Evolutionary conservation across 2,329 filamentous ascomycete genomes (phyloP).

Genomic region (Raffaelea deltoideospora): DNA sequence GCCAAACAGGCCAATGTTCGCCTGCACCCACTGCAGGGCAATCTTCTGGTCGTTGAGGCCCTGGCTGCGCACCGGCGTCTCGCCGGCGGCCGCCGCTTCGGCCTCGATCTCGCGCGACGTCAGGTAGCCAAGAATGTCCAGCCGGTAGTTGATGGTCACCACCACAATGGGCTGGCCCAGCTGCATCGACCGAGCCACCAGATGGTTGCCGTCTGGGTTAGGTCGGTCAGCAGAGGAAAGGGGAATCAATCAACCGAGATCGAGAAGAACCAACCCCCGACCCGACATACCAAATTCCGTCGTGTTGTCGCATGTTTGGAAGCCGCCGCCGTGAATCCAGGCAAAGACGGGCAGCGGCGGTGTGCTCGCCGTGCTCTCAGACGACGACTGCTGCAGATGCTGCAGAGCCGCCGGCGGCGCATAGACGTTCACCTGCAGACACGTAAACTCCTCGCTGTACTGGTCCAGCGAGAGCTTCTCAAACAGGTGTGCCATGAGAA

Average conservation of each 20-base stretch:
- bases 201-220: slow-evolving; percentile 3
- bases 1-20: slow-evolving; percentile 35
- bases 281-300: slow-evolving; percentile 3
- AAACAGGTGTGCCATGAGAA: slow-evolving; percentile 4
- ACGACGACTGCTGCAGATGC: slow-evolving; percentile 1
- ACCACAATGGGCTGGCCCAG: slow-evolving; percentile 13
- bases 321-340: slow-evolving; percentile 7
- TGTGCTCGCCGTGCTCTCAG: not conserved
- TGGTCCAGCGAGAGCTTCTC: slow-evolving; percentile 2
- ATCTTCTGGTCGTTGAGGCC: slow-evolving; percentile 37
- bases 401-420: slow-evolving; percentile 1
- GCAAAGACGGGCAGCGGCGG: slow-evolving; percentile 3
- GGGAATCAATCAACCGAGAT: not conserved
- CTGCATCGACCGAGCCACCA: slow-evolving; percentile 8
- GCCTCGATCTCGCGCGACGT: slow-evolving; percentile 6
- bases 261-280: not conserved
- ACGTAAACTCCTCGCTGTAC: slow-evolving; percentile 3
- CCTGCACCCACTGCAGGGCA: slow-evolving; percentile 36
- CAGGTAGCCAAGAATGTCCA: slow-evolving; percentile 10
- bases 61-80: slow-evolving; percentile 25
- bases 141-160: slow-evolving; percentile 15
- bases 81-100: slow-evolving; percentile 1
- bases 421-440: slow-evolving; percentile 1
- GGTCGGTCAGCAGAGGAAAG: too few species aligned
- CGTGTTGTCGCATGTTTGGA: slow-evolving; percentile 3